Base-by-base conservation (phyloP, 805 yeast genomes). In the Blastobotrys mokoenaii region DNA sequence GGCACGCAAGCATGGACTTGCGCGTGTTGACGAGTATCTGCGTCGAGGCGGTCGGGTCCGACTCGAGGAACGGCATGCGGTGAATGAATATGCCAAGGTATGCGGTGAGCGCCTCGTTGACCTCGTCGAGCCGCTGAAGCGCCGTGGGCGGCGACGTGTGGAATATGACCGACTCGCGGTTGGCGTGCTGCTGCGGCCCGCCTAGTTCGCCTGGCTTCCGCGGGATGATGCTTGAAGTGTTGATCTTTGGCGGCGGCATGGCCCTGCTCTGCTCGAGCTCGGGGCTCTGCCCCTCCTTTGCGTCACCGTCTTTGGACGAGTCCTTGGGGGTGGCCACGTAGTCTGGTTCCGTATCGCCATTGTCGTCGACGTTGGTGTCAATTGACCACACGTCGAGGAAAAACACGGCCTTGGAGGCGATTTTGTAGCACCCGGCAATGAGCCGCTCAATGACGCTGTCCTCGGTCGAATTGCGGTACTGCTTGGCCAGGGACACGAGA, bases 1-100 rank as follows among this genome's bases (percentile, higher is more conserved):
- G 60, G 38, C 68, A 63, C 1, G 67, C 66, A 16, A 65, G 60
- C 62, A 66, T 66, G 33, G 67, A 57, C 45, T 61, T 65, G 10
- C 69, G 55, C 3, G 70, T 65, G 41, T 59, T 58, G 40, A 56
- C 48, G 31, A 67, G 57, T 22, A 67, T 54, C 42, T 57, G 60
- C 1, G 56, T 54, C 15, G 61, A 53, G 3, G 65, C 59, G 7
- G 58, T 50, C 15, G 64, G 57, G 41, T 59, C 62, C 12, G 53
- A 43, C 22, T 57, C 57, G 25, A 62, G 45, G 9, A 52, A 38
- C 10, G 55, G 40, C 41, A 54, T 46, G 16, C 60, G 54, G 43
- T 59, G 61, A 27, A 62, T 47, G 46, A 64, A 66, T 5, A 58
- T 49, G 29, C 60, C 57, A 37, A 67, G 54, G 46, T 63, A 60